Conservation (phyloP, 768 basidiomycete genomes). For the Hericium erinaceus region DNA sequence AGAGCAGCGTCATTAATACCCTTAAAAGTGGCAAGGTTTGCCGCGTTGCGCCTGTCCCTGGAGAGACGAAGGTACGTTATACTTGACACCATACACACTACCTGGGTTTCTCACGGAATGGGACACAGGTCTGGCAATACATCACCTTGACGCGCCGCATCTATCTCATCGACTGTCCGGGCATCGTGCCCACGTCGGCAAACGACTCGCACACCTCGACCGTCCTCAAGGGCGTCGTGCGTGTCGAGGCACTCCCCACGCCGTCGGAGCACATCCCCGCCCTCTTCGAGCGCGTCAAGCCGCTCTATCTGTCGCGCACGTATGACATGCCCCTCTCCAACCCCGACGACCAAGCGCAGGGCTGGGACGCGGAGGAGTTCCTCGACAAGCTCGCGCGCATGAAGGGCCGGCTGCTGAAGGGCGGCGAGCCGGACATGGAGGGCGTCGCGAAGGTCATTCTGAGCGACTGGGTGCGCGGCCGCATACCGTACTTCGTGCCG, state of each 20-base stretch:
- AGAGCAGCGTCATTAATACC: conserved; percentile 96
- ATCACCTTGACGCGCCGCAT: conserved; percentile 93
- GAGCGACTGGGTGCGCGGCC: conserved; percentile 94
- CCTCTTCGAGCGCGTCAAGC: conserved; percentile 86
- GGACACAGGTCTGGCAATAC: conserved; percentile 85
- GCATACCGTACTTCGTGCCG: conserved; percentile 92
- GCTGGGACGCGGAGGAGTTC: conserved; percentile 71
- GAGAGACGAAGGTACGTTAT: conserved; percentile 77
- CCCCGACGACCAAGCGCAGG: conserved; percentile 36
- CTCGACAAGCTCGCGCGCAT: conserved; percentile 79
- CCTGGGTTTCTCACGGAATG: neutral
- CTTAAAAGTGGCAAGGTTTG: conserved; percentile 98
- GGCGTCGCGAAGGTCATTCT: conserved; percentile 91
- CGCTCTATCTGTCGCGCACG: conserved; percentile 81
- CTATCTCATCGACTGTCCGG: conserved; percentile 98
- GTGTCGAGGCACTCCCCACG: conserved; percentile 87
- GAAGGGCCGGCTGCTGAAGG: conserved; percentile 86
- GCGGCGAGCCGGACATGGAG: conserved; percentile 90
- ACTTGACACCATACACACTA: neutral
- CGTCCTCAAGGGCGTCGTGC: conserved; percentile 93
- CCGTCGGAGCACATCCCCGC: conserved; percentile 89
- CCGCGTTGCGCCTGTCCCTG: conserved; percentile 91
- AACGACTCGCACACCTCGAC: conserved; percentile 84
- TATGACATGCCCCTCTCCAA: conserved; percentile 67
- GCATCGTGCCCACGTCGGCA: conserved; percentile 91